A percentile compares a stretch with the other conserved stretches of the same genome.
Evolutionary conservation across 306 rosid genomes (phyloP).

Genomic region (Lithocarpus polystachyus): DNA sequence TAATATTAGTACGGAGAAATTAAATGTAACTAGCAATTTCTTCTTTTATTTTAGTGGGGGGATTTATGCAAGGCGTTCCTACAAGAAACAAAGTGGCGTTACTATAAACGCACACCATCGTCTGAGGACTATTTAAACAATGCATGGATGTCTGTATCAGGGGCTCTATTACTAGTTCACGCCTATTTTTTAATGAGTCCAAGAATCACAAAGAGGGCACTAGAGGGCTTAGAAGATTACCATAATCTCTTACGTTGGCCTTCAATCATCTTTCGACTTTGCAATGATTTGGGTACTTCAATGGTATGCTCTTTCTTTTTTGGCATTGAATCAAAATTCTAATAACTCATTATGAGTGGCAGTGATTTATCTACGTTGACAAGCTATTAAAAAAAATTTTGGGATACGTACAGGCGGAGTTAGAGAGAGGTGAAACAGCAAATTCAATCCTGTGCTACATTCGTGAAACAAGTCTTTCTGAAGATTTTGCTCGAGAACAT

Average conservation of each 20-base stretch:
- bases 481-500: constrained; percentile 19
- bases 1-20: too few relatives aligned
- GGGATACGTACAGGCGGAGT: constrained; percentile 35
- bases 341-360: too few relatives aligned
- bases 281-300: too few relatives aligned
- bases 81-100: constrained; percentile 48
- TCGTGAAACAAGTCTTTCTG: constrained; percentile 24
- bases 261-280: too few relatives aligned
- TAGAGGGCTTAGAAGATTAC: too few relatives aligned
- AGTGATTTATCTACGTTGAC: too few relatives aligned
- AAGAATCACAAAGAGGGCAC: too few relatives aligned
- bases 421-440: constrained; percentile 51
- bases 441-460: constrained; percentile 39
- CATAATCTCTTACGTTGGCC: not conserved
- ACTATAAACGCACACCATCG: constrained; percentile 29
- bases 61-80: constrained; percentile 49
- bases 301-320: too few relatives aligned
- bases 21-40: too few relatives aligned
- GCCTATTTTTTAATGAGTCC: too few relatives aligned
- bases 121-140: constrained; percentile 41
- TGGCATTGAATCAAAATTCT: too few relatives aligned
- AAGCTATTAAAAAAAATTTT: not conserved
- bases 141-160: constrained; percentile 44
- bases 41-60: constrained; percentile 32
- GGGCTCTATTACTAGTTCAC: not conserved